These are phyloP conservation scores for Dovyalis caffra DNA, from an alignment of 345 rosid genomes.

Conservation along the genomic window DNA sequence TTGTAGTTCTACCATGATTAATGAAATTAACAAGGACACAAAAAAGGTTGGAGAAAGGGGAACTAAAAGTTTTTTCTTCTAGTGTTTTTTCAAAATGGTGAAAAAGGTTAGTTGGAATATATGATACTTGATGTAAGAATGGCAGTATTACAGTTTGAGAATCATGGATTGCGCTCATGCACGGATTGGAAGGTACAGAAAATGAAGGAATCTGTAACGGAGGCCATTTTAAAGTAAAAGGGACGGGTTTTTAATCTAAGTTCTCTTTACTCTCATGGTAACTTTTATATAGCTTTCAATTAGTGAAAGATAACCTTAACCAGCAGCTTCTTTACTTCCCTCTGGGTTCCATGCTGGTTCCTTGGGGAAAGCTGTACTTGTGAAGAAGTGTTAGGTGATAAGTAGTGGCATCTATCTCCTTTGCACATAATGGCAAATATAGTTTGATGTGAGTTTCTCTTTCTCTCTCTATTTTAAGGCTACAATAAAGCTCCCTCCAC, in stretches of 20 bases:
- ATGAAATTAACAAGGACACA: neutral
- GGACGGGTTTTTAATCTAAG: too few relatives aligned
- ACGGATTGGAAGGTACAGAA: neutral
- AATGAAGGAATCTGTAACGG: neutral
- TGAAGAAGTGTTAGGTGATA: neutral
- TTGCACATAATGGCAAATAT: neutral
- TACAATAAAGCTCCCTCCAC: too few relatives aligned
- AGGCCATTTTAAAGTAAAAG: too few relatives aligned
- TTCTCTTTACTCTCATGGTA: neutral
- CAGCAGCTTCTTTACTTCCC: neutral
- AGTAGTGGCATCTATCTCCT: neutral
- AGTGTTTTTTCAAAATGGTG: neutral
- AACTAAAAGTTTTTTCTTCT: neutral
- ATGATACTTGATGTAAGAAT: neutral
- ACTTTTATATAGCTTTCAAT: neutral
- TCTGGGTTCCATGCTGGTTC: neutral
- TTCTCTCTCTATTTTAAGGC: too few relatives aligned
- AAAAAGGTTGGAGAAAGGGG: neutral
- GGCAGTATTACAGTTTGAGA: neutral
- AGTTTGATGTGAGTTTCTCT: neutral
- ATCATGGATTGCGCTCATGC: neutral
- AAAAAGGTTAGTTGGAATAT: neutral
- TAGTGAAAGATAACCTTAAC: neutral
- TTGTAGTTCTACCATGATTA: neutral
- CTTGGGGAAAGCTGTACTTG: neutral